Percentiles rank a stretch among this genome's conserved stretches.
Evolutionary conservation across 2,329 filamentous ascomycete species (phyloP).

Genomic region (Paecilomyces sp.): DNA sequence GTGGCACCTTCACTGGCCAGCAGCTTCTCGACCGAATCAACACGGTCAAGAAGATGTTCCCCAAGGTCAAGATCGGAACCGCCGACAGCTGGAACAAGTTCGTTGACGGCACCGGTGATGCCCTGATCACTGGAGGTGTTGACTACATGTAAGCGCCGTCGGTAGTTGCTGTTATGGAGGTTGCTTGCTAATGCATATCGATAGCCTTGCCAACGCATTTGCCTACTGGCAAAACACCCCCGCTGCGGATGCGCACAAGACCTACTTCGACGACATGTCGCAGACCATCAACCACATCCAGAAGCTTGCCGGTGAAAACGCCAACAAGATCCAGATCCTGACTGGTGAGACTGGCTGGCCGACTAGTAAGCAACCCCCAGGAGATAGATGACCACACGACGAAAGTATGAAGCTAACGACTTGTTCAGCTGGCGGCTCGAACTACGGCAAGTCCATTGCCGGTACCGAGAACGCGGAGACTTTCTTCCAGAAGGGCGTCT

Average conservation of each 20-base stretch:
- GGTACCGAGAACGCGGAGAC: slow-evolving; percentile 50
- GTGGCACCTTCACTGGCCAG: slow-evolving; percentile 57
- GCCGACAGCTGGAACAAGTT: slow-evolving; percentile 70
- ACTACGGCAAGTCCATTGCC: slow-evolving; percentile 56
- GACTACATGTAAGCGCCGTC: slow-evolving; percentile 46
- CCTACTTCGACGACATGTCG: slow-evolving; percentile 61
- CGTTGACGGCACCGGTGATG: slow-evolving; percentile 60
- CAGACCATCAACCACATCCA: slow-evolving; percentile 59
- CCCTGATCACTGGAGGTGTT: slow-evolving; percentile 53
- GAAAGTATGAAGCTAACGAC: neutral
- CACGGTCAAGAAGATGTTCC: slow-evolving; percentile 52
- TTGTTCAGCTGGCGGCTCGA: slow-evolving; percentile 43
- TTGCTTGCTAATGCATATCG: neutral
- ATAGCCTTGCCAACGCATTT: slow-evolving; percentile 59
- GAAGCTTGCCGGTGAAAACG: slow-evolving; percentile 45
- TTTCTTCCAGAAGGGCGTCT: slow-evolving; percentile 58
- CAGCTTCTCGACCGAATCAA: slow-evolving; percentile 56
- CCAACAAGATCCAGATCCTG: slow-evolving; percentile 55
- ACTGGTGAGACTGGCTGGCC: slow-evolving; percentile 66
- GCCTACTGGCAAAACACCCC: slow-evolving; percentile 64
- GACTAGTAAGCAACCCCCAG: slow-evolving; percentile 33
- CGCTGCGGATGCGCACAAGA: slow-evolving; percentile 51
- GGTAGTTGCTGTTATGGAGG: neutral
- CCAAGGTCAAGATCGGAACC: slow-evolving; percentile 53
- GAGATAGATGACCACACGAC: neutral